Percentiles rank a stretch among this genome's conserved stretches.
These are phyloP conservation scores for Peronosclerospora sorghi DNA, from an alignment of 352 stramenopile genomes.

Conservation along the genomic window DNA sequence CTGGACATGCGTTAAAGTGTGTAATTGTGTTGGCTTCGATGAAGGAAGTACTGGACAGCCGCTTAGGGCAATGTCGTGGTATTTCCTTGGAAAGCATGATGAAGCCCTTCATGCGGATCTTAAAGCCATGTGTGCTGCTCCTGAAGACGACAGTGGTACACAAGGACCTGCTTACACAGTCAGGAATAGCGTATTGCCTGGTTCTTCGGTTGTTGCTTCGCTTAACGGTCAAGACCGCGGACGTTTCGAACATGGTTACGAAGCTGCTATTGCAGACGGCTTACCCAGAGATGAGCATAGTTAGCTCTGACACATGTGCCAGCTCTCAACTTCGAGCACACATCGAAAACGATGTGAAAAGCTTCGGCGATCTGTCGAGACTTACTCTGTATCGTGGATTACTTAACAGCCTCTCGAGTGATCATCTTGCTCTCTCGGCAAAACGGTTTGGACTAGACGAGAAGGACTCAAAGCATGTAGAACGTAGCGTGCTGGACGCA, in stretches of 20 bases:
- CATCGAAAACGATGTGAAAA: slow-evolving; percentile 26
- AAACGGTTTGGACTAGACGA: slow-evolving; percentile 5
- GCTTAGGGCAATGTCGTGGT: slow-evolving; percentile 15
- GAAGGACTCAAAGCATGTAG: background rate
- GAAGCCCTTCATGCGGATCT: slow-evolving; percentile 29
- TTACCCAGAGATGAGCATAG: slow-evolving; percentile 25
- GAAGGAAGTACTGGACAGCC: slow-evolving; percentile 39
- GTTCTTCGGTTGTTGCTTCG: slow-evolving; percentile 46
- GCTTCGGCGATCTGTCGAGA: slow-evolving; percentile 40
- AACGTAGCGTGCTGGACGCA: slow-evolving; percentile 33
- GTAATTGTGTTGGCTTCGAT: slow-evolving; percentile 52
- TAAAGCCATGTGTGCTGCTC: slow-evolving; percentile 48
- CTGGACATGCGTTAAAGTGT: slow-evolving; percentile 55
- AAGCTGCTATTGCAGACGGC: slow-evolving; percentile 29
- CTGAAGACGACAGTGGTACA: slow-evolving; percentile 60
- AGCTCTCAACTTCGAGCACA: slow-evolving; percentile 14
- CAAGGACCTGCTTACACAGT: slow-evolving; percentile 72
- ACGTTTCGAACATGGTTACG: slow-evolving; percentile 3
- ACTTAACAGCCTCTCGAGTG: slow-evolving; percentile 51
- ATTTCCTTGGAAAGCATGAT: slow-evolving; percentile 2
- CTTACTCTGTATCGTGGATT: slow-evolving; percentile 60
- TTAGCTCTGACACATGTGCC: slow-evolving; percentile 1
- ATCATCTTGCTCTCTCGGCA: slow-evolving; percentile 24
- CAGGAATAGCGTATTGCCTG: slow-evolving; percentile 55
- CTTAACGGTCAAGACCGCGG: slow-evolving; percentile 2